Evolutionary conservation across 2,329 filamentous ascomycete species (phyloP).

Genomic region (Ascochyta pisi): DNA sequence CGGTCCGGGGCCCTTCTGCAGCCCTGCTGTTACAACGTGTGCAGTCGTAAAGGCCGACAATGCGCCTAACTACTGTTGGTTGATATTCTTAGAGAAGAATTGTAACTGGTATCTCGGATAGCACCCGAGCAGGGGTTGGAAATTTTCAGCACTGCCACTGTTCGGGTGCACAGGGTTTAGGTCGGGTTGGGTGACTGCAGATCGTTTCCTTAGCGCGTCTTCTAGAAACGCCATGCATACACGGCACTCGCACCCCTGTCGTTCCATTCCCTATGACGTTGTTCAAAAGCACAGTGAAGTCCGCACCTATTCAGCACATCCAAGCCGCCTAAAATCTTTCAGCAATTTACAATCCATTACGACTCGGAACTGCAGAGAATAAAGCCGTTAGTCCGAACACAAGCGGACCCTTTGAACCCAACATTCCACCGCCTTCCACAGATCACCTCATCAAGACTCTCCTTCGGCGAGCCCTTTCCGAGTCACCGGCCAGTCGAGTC

Average conservation of each 20-base stretch:
- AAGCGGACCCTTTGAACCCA: constrained; percentile 28
- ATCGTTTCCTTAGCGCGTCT: constrained; percentile 22
- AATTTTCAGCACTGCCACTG: constrained; percentile 23
- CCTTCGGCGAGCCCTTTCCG: constrained; percentile 27
- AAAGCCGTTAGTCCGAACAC: constrained; percentile 37
- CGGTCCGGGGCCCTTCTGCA: neutral
- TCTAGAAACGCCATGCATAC: constrained; percentile 29
- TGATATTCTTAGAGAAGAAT: constrained; percentile 29
- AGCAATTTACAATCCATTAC: constrained; percentile 44
- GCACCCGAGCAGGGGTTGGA: constrained; percentile 29
- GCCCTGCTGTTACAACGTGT: too few species aligned
- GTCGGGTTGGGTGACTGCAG: constrained; percentile 19
- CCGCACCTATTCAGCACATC: constrained; percentile 31
- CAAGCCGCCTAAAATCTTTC: constrained; percentile 39
- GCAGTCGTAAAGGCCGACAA: too few species aligned
- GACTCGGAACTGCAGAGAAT: constrained; percentile 22
- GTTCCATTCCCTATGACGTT: constrained; percentile 14
- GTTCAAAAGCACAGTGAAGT: constrained; percentile 19
- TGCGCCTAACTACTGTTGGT: constrained; percentile 17
- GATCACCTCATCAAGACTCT: constrained; percentile 44
- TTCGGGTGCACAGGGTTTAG: constrained; percentile 7
- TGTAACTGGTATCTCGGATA: constrained; percentile 27
- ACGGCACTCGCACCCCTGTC: constrained; percentile 25
- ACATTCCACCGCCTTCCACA: constrained; percentile 36
- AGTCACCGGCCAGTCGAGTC: constrained; percentile 38